A percentile compares a stretch with the other conserved stretches of the same genome.
Conservation (phyloP, 129 eudicot genomes). For the Arctium lappa region DNA sequence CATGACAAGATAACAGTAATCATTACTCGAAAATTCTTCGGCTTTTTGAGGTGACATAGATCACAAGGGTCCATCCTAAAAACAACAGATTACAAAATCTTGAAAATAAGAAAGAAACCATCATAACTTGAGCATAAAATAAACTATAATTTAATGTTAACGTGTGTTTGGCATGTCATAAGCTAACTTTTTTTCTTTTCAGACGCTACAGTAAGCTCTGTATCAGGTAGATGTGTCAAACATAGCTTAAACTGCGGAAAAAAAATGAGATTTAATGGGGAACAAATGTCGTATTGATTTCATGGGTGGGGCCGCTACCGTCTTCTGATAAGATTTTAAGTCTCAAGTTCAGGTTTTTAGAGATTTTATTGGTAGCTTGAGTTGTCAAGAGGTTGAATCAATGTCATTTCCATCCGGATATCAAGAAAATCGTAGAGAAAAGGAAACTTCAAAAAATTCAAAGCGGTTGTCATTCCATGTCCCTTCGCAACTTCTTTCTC, state of each 20-base stretch:
- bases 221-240: background rate
- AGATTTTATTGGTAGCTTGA: conserved; percentile 24
- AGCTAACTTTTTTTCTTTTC: background rate
- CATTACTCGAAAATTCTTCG: conserved; percentile 21
- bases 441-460: background rate
- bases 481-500: conserved; percentile 25
- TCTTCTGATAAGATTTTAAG: background rate
- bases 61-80: conserved; percentile 30
- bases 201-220: background rate
- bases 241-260: background rate
- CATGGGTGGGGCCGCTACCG: background rate
- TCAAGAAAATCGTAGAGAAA: background rate
- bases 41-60: conserved; percentile 15
- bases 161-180: background rate
- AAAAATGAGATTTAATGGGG: conserved; percentile 9
- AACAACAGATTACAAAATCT: conserved; percentile 20
- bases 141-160: background rate
- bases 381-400: conserved; percentile 26
- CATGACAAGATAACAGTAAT: conserved; percentile 34
- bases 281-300: conserved; percentile 1
- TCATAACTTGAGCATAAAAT: conserved; percentile 8
- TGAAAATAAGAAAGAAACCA: conserved; percentile 19
- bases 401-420: conserved; percentile 9
- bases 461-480: conserved; percentile 14
- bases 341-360: conserved; percentile 12